Conservation (phyloP, 1,284 basidiomycete species). For the Veloboletus limbatus region DNA sequence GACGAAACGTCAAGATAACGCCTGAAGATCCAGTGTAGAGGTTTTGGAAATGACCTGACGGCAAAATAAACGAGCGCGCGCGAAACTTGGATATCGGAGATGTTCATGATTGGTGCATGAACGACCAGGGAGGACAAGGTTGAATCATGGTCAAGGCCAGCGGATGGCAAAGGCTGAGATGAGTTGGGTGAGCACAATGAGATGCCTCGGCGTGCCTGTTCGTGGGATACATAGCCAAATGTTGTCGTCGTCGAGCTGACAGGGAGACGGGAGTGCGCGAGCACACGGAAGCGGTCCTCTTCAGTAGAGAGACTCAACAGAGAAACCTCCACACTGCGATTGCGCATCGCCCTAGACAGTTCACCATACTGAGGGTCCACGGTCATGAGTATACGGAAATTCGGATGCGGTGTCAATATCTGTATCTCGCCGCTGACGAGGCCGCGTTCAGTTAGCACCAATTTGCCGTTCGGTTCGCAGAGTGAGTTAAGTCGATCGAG, state of each 20-base stretch:
- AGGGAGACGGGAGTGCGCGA: slow-evolving; percentile 52
- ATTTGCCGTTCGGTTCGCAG: slow-evolving; percentile 81
- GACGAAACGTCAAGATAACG: slow-evolving; percentile 33
- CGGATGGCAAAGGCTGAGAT: slow-evolving; percentile 20
- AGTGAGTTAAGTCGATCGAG: slow-evolving; percentile 97
- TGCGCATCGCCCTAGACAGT: slow-evolving; percentile 97
- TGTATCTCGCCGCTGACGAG: slow-evolving; percentile 77
- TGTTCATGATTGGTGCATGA: slow-evolving; percentile 34
- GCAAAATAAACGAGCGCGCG: slow-evolving; percentile 42
- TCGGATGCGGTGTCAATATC: slow-evolving; percentile 77
- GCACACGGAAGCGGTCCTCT: slow-evolving; percentile 48
- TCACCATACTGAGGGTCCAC: slow-evolving; percentile 92
- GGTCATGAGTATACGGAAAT: slow-evolving; percentile 94
- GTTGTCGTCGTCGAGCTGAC: slow-evolving; percentile 7
- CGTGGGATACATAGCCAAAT: slow-evolving; percentile 17
- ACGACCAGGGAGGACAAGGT: slow-evolving; percentile 41
- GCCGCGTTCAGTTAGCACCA: slow-evolving; percentile 90
- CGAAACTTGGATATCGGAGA: slow-evolving; percentile 12
- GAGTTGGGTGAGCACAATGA: background rate
- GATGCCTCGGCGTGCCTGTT: slow-evolving; percentile 33
- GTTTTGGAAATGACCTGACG: slow-evolving; percentile 38
- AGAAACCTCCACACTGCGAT: slow-evolving; percentile 89
- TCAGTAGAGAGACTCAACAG: slow-evolving; percentile 37
- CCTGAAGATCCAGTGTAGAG: slow-evolving; percentile 35
- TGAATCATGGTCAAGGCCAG: slow-evolving; percentile 50